Evolutionary conservation across 1,139 yeast species (phyloP).

Genomic region (Pichia terricola): DNA sequence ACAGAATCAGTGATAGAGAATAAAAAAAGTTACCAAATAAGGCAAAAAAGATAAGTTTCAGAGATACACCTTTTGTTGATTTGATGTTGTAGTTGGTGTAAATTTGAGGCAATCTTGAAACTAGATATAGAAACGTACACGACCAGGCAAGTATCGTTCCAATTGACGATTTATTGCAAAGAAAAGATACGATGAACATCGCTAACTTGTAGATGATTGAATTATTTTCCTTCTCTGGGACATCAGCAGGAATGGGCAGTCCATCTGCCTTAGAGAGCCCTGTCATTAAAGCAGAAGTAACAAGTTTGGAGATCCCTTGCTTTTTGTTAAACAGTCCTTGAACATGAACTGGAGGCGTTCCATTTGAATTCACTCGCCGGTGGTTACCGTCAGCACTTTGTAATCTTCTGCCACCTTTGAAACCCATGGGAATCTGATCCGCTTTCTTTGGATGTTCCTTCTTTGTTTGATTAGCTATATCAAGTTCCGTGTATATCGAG

Average conservation of each 20-base stretch:
- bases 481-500: slow-evolving; percentile 2
- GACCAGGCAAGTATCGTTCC: slow-evolving; percentile 71
- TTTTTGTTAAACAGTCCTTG: not conserved
- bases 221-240: slow-evolving; percentile 13
- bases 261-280: slow-evolving; percentile 23
- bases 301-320: slow-evolving; percentile 7
- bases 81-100: slow-evolving; percentile 63
- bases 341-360: not conserved
- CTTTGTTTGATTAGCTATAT: too few relatives aligned
- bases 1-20: slow-evolving; percentile 59
- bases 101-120: slow-evolving; percentile 80
- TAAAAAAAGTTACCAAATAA: slow-evolving; percentile 75
- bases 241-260: slow-evolving; percentile 14
- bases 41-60: slow-evolving; percentile 70
- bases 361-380: too few relatives aligned
- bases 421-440: too few relatives aligned
- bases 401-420: too few relatives aligned
- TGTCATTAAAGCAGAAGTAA: slow-evolving; percentile 21
- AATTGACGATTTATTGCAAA: slow-evolving; percentile 4
- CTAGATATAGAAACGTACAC: slow-evolving; percentile 66
- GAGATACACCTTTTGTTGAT: slow-evolving; percentile 79
- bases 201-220: slow-evolving; percentile 16
- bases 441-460: too few relatives aligned
- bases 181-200: slow-evolving; percentile 1
- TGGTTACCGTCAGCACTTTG: too few relatives aligned